Base-by-base conservation (phyloP, 108 stramenopile species). In the Pseudonitzschia multiseries region DNA sequence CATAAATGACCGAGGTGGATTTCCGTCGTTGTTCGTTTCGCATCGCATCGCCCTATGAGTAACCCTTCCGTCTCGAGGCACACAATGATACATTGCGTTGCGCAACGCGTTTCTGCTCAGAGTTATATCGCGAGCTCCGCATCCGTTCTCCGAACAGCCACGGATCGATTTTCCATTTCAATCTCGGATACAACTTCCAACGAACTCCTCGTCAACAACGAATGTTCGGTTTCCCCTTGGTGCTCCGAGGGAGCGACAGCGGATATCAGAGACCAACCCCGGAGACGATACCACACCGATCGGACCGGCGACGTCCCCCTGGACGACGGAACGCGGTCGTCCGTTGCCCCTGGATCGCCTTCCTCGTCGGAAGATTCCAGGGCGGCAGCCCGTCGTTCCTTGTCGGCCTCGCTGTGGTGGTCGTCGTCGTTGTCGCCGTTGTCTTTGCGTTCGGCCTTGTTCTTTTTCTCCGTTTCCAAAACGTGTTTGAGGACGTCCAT, bases 401-500 rank as follows among this genome's bases (percentile, higher is more conserved):
- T 28, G 14, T 13, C 50, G n/a, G 28, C 27, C 20, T 50, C 28
- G 31, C 8, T 52, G 31, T 52, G 14, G 4, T 18, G 12, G 26
- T 28, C 50, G 42, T 28, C 42, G 4, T 36, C 13, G 22, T 32
- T 42, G 36, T 48, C 18, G 9, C 14, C 17, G 1, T 46, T 43
- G n/a, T 59, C 33, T 14, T 24, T 70, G 4, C 36, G 4, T 36
- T 48, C 12, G 46, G 18, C 17, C 18, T 46, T 43, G n/a, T 44
- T 57, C 28, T 42, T 70, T 22, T n/a, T 59, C 26, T 53, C 43
- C 15, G 28, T 13, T 31, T 48, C 60, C 48, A 68, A 24, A 15
- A 82, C 59, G 53, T 75, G 59, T n/a, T 74, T 57, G 51, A 83
- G 33, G 2, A 85, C 77, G 57, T 85, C 84, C 54, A 64, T 73